Base-by-base conservation (phyloP, 495 filamentous ascomycete genomes). In the Podospora bellae-mahoneyi region DNA sequence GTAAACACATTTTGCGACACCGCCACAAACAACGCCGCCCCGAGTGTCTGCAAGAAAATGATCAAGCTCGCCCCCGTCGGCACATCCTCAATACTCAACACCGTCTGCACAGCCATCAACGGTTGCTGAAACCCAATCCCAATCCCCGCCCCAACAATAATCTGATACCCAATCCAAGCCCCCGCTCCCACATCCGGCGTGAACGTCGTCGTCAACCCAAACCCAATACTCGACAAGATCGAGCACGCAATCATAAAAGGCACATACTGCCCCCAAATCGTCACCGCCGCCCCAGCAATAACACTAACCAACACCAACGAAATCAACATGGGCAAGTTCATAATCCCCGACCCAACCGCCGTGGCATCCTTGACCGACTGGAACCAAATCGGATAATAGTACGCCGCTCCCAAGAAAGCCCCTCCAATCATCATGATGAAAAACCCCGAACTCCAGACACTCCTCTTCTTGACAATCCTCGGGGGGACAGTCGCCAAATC, bases 321-420 rank as follows among this genome's bases (percentile, higher is more conserved):
- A 20, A 94, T 81, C 20, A 96, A 85, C 77, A 91, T 82, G 0
- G 93, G 93, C 13, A 97, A 78, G 68, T 88, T 91, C 77, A 87
- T 86, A 74, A 96, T 90, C 23, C 93, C 93, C 0, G 90, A 92
- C 48, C 85, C 79, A 15, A 87, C 85, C 15, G 93, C 90, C 0
- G 81, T 81, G 0, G 85, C 86, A 61, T 84, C 86, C 75, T 93
- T 89, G 76, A 97, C 88, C 5, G 91, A 87, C 73, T 97, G 93
- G 83, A 97, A 96, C 90, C 90, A 97, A 71, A 94, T 90, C 0
- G 93, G 92, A 20, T 96, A 78, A 81, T 90, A 90, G 76, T 88
- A 92, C 20, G 88, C 77, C 2, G 87, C 76, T n/a, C 90, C 78
- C 65, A 94, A 86, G 78, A 92, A 91, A 0, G 84, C 76, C n/a